Evolutionary conservation across 768 basidiomycete species (phyloP).

Genomic region (Russula compacta): DNA sequence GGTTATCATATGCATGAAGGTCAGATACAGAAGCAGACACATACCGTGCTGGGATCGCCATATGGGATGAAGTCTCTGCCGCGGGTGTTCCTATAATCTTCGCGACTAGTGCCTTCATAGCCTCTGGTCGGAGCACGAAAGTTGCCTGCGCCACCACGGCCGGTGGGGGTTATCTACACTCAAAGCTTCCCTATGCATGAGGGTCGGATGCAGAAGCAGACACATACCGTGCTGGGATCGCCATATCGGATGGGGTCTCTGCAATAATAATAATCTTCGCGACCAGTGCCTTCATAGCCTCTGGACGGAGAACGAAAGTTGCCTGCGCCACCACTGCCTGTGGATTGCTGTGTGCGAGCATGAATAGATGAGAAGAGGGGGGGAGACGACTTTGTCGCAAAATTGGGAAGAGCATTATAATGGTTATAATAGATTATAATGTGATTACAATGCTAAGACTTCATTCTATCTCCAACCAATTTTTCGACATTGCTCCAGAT

Average conservation of each 20-base stretch:
- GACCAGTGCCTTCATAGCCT: conserved; percentile 29
- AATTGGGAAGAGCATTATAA: no score
- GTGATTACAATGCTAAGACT: no score
- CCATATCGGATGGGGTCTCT: conserved; percentile 38
- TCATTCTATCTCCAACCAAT: no score
- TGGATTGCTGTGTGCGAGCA: conserved; percentile 35
- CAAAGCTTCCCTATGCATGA: background rate
- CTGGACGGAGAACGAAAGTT: conserved; percentile 44
- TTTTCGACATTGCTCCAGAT: no score
- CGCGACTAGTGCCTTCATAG: conserved; percentile 29
- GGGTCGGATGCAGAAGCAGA: no score
- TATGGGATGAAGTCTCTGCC: conserved; percentile 45
- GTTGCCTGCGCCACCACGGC: conserved; percentile 66
- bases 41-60: conserved; percentile 31
- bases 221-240: conserved; percentile 32
- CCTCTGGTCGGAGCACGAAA: conserved; percentile 39
- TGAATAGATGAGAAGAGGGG: background rate
- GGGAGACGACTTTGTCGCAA: background rate
- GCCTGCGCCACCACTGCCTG: conserved; percentile 63
- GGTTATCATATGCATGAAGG: background rate
- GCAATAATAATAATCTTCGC: conserved; percentile 57
- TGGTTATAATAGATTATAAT: no score
- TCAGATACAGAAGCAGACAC: background rate
- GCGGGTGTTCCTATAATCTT: conserved; percentile 48
- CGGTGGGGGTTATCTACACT: conserved; percentile 42